Conservation (phyloP, 148 eudicot genomes). For the Agrostemma githago region DNA sequence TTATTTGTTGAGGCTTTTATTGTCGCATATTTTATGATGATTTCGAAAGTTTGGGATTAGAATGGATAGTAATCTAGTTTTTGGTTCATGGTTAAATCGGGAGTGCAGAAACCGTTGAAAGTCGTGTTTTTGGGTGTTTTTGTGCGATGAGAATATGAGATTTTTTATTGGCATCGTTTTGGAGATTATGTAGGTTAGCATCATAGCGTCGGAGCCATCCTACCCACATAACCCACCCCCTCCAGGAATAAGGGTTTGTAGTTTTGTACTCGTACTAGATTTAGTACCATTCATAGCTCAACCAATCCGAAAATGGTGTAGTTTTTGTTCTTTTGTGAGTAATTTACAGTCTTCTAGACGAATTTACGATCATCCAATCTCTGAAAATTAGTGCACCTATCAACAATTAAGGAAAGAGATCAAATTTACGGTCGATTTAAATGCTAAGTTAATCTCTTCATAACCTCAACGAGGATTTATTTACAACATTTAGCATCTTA, state of each 20-base stretch:
- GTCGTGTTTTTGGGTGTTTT: too few species aligned
- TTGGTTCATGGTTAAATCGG: background rate
- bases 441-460: background rate
- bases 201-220: too few species aligned
- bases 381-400: background rate
- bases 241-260: background rate
- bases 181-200: too few species aligned
- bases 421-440: background rate
- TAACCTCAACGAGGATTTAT: background rate
- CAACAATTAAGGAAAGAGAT: background rate
- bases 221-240: too few species aligned
- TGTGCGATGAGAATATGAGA: too few species aligned
- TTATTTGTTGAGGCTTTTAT: slow-evolving; percentile 1
- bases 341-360: background rate
- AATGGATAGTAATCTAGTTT: background rate
- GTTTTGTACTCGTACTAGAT: too few species aligned
- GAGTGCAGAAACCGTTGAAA: too few species aligned
- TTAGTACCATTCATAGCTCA: background rate
- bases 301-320: background rate
- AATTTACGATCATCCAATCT: background rate
- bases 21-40: background rate
- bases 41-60: background rate
- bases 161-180: too few species aligned
- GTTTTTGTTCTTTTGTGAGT: background rate
- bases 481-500: background rate